Evolutionary conservation across 1,139 yeast species (phyloP).

Genomic region (Suhomyces chickasaworum): DNA sequence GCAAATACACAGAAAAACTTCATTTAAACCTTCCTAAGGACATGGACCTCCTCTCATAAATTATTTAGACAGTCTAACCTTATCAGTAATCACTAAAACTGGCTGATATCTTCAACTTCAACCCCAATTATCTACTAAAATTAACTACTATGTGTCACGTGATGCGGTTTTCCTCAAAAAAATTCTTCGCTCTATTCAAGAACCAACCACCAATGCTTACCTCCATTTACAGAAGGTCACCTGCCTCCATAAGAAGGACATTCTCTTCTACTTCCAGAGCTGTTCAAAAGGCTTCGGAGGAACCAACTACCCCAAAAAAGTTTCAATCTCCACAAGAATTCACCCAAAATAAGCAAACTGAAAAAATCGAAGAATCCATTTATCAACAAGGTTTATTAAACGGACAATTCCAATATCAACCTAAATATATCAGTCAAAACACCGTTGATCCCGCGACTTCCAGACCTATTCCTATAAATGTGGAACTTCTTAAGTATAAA

Average conservation of each 20-base stretch:
- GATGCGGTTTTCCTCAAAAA: constrained; percentile 6
- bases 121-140: too few relatives aligned
- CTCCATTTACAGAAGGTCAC: constrained; percentile 6
- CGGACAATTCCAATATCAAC: constrained; percentile 40
- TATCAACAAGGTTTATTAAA: constrained; percentile 33
- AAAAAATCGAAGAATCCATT: constrained; percentile 32
- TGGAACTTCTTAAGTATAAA: constrained; percentile 77
- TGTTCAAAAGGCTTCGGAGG: constrained; percentile 3
- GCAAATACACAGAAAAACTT: too few relatives aligned
- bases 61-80: too few relatives aligned
- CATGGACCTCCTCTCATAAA: too few relatives aligned
- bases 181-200: constrained; percentile 5
- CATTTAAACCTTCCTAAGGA: too few relatives aligned
- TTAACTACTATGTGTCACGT: not conserved
- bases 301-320: constrained; percentile 13
- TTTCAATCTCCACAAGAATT: constrained; percentile 37
- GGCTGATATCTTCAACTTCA: too few relatives aligned
- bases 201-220: constrained; percentile 5
- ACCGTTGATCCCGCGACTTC: constrained; percentile 27
- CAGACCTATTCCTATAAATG: constrained; percentile 78
- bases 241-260: constrained; percentile 8
- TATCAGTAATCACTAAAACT: too few relatives aligned
- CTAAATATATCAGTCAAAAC: constrained; percentile 43
- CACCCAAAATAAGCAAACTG: constrained; percentile 28
- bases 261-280: constrained; percentile 6